These are phyloP conservation scores for Lactarius hengduanensis DNA, from an alignment of 768 basidiomycete genomes.

Conservation along the genomic window DNA sequence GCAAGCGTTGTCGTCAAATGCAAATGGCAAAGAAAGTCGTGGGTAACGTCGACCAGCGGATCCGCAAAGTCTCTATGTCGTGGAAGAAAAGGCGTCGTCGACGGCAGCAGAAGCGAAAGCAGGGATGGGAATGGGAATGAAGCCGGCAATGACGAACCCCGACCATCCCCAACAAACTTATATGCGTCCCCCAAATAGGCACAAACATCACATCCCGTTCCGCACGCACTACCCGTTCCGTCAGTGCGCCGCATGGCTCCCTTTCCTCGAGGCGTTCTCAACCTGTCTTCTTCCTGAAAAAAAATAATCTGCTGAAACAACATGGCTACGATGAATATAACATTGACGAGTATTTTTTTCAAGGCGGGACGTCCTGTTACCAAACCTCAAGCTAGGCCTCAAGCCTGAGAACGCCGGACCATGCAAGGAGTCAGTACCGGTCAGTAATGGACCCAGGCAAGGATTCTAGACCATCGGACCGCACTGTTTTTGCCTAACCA, in stretches of 20 bases:
- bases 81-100: constrained; percentile 9
- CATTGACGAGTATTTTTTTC: not conserved
- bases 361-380: not conserved
- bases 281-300: not conserved
- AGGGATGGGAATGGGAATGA: not conserved
- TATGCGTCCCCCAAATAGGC: constrained; percentile 15
- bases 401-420: not conserved
- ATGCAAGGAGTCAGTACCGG: not conserved
- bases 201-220: constrained; percentile 20
- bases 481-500: constrained; percentile 1
- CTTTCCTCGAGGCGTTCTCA: constrained; percentile 12
- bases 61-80: constrained; percentile 10
- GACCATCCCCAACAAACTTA: constrained; percentile 12
- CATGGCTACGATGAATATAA: not conserved
- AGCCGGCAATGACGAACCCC: constrained; percentile 4
- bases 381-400: not conserved
- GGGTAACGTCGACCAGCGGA: constrained; percentile 18
- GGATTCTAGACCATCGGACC: constrained; percentile 7
- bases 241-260: not conserved
- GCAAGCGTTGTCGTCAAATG: constrained; percentile 11
- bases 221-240: not conserved
- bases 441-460: not conserved
- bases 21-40: constrained; percentile 12
- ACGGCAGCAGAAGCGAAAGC: constrained; percentile 9
- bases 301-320: no score